These are phyloP conservation scores for Saccharomyces jurei DNA, from an alignment of 805 yeast species.

Conservation along the genomic window DNA sequence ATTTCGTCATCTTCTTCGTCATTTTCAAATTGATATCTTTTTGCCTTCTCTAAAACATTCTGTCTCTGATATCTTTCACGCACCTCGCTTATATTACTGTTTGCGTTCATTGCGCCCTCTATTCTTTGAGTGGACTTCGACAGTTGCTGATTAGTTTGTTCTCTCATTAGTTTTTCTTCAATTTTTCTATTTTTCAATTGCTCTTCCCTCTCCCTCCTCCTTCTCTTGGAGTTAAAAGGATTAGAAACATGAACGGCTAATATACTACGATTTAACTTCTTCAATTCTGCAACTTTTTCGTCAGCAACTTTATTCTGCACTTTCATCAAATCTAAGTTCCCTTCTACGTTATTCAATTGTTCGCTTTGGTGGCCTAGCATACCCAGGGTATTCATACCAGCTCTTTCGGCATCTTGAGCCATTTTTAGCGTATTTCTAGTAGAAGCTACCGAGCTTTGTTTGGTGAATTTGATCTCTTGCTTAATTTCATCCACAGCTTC, in stretches of 20 bases:
- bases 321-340: conserved; percentile 64
- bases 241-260: conserved; percentile 74
- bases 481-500: conserved; percentile 84
- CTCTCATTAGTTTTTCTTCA: conserved; percentile 54
- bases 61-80: conserved; percentile 33
- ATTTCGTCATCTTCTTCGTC: conserved; percentile 90
- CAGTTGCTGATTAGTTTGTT: conserved; percentile 50
- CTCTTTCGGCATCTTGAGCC: conserved; percentile 64
- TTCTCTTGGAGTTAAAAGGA: conserved; percentile 79
- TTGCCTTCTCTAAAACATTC: conserved; percentile 41
- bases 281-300: conserved; percentile 70
- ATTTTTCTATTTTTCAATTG: conserved; percentile 53
- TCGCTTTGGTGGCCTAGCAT: conserved; percentile 93
- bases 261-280: conserved; percentile 70
- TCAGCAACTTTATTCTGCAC: conserved; percentile 78
- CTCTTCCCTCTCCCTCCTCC: conserved; percentile 67
- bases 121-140: conserved; percentile 62
- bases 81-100: conserved; percentile 26
- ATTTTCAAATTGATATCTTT: conserved; percentile 72
- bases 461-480: conserved; percentile 72
- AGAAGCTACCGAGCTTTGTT: conserved; percentile 78
- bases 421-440: conserved; percentile 73
- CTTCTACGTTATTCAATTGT: conserved; percentile 70
- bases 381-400: conserved; percentile 78
- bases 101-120: conserved; percentile 48